phyloP scores from a whole-genome alignment of 805 yeast species.

The Hanseniaspora pseudoguilliermondii region DNA sequence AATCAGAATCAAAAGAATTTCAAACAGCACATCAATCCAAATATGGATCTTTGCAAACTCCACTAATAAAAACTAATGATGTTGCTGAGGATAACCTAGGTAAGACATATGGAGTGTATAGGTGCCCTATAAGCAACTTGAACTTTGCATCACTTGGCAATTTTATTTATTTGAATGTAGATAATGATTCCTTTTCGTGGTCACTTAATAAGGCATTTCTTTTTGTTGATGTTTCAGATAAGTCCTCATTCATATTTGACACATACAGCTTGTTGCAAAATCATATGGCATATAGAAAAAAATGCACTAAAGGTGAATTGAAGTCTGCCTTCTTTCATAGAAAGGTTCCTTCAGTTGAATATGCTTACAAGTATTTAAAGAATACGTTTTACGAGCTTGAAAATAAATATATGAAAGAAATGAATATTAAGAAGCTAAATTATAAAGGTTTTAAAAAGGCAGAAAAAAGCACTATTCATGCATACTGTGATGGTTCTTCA shows the following conservation, averaged over 20 bases:
- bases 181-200: neutral
- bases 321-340: slow-evolving; percentile 30
- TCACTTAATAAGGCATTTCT: neutral
- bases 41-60: neutral
- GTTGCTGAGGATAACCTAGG: neutral
- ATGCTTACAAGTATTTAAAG: slow-evolving; percentile 18
- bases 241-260: neutral
- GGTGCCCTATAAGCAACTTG: neutral
- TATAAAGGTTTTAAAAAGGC: slow-evolving; percentile 7
- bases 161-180: neutral
- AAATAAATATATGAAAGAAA: neutral
- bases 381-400: slow-evolving; percentile 17
- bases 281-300: slow-evolving; percentile 18
- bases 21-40: neutral
- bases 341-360: slow-evolving; percentile 26
- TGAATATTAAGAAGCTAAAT: neutral
- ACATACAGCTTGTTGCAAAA: neutral
- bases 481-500: slow-evolving; percentile 74
- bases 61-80: neutral
- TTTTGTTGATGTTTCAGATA: neutral
- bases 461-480: slow-evolving; percentile 12
- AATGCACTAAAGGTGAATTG: slow-evolving; percentile 30
- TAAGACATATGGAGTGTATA: neutral
- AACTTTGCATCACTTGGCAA: neutral
- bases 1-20: neutral